These are phyloP conservation scores for Penicillium aurantiogriseum DNA, from an alignment of 2,329 filamentous ascomycete genomes.

Conservation along the genomic window DNA sequence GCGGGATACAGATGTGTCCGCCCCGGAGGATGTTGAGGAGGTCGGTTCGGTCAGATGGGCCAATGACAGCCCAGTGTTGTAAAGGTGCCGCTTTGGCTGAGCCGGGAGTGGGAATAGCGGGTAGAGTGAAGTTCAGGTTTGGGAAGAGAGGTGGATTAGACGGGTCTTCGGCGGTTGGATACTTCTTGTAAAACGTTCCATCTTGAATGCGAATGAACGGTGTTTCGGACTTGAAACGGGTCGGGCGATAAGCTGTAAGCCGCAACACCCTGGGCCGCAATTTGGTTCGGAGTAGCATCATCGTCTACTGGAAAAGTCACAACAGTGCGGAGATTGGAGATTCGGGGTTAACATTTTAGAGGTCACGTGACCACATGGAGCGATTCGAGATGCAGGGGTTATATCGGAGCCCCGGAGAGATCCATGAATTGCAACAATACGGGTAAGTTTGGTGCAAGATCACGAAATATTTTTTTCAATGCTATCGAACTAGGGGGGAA, in stretches of 20 bases:
- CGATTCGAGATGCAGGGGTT: background rate
- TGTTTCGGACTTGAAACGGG: conserved; percentile 14
- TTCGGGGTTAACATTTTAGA: background rate
- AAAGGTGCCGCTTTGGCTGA: conserved; percentile 23
- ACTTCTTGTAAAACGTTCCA: conserved; percentile 78
- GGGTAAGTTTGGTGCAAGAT: background rate
- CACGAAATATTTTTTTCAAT: background rate
- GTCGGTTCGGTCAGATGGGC: conserved; percentile 75
- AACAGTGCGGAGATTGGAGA: conserved; percentile 6
- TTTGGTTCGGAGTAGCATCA: conserved; percentile 18
- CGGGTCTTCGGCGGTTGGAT: conserved; percentile 55
- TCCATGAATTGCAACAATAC: background rate
- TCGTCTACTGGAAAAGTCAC: background rate
- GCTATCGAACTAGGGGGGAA: background rate
- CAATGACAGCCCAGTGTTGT: conserved; percentile 81
- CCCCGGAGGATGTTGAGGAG: conserved; percentile 78
- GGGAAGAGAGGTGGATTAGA: conserved; percentile 69
- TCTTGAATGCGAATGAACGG: conserved; percentile 71
- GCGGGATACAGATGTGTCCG: conserved; percentile 71
- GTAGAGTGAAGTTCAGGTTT: conserved; percentile 67
- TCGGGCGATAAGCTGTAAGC: background rate
- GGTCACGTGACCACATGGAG: background rate
- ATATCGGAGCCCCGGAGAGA: background rate
- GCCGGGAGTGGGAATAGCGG: conserved; percentile 26
- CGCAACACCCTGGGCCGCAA: conserved; percentile 10